Percentiles rank a stretch among this genome's conserved stretches.
phyloP scores from a whole-genome alignment of 345 rosid species.

The Theobroma cacao region DNA sequence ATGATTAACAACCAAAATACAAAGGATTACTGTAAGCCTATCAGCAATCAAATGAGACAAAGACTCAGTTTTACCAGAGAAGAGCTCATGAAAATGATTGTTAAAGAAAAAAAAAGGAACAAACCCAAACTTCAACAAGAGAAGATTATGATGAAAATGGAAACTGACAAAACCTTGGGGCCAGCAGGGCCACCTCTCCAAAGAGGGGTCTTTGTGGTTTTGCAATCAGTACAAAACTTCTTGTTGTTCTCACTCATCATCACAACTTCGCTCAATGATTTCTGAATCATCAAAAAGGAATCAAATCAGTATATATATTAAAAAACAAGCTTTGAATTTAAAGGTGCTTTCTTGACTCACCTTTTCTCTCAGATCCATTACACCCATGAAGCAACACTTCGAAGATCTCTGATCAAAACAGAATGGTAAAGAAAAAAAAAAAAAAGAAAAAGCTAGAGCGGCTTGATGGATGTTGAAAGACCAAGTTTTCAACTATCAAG shows the following conservation, averaged over 20 bases:
- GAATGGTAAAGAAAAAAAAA: background rate
- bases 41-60: background rate
- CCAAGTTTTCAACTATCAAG: background rate
- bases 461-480: background rate
- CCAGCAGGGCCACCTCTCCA: slow-evolving; percentile 95
- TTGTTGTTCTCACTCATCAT: slow-evolving; percentile 19
- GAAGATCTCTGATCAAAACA: background rate
- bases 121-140: background rate
- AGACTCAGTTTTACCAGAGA: background rate
- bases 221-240: slow-evolving; percentile 66
- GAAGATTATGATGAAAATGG: background rate
- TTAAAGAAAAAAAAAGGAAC: background rate
- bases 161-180: slow-evolving; percentile 54
- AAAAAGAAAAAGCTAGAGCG: background rate
- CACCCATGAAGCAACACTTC: slow-evolving; percentile 12
- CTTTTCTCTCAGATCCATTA: slow-evolving; percentile 24
- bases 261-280: slow-evolving; percentile 22
- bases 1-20: background rate
- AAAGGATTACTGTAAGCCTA: background rate
- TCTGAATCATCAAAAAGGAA: slow-evolving; percentile 13
- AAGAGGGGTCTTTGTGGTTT: slow-evolving; percentile 76
- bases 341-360: background rate
- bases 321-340: background rate
- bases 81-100: background rate
- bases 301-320: slow-evolving; percentile 3